Percentiles rank a stretch among this genome's conserved stretches.
Conservation (phyloP, 139 green algal species). For the Chlamydomonas sp. region DNA sequence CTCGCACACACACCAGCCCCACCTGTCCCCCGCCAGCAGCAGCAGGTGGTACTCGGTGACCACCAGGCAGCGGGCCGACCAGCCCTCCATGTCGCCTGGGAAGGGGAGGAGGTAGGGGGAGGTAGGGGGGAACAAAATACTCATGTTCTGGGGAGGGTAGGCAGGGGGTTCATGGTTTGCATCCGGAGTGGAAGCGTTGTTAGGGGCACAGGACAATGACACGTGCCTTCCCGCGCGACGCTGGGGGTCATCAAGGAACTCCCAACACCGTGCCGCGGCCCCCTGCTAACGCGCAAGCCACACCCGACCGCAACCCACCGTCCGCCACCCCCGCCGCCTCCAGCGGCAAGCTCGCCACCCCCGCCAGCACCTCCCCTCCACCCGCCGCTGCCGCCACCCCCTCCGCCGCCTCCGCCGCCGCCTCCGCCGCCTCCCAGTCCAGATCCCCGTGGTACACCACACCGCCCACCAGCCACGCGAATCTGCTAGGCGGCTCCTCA, state of each 20-base stretch:
- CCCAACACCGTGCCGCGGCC: too few species aligned
- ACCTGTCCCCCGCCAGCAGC: conserved; percentile 67
- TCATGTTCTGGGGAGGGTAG: too few species aligned
- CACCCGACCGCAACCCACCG: neutral
- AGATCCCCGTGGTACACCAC: conserved; percentile 60
- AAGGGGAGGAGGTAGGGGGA: neutral
- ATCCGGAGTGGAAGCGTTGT: too few species aligned
- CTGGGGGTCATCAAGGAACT: too few species aligned
- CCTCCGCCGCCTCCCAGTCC: conserved; percentile 29
- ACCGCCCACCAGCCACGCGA: conserved; percentile 62
- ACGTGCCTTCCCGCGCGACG: too few species aligned
- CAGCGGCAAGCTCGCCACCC: conserved; percentile 19
- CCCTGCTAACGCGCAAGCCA: too few species aligned
- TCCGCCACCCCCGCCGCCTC: neutral
- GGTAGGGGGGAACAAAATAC: too few species aligned
- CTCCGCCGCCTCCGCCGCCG: neutral
- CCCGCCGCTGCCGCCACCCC: neutral
- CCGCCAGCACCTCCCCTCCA: neutral
- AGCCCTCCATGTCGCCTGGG: neutral
- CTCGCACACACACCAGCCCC: too few species aligned
- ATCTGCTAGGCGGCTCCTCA: too few species aligned
- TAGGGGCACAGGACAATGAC: too few species aligned
- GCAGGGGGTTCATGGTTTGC: too few species aligned
- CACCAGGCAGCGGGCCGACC: conserved; percentile 50
- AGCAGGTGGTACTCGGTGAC: conserved; percentile 86